Base-by-base conservation (phyloP, 306 rosid species). In the Fragaria ananassa region DNA sequence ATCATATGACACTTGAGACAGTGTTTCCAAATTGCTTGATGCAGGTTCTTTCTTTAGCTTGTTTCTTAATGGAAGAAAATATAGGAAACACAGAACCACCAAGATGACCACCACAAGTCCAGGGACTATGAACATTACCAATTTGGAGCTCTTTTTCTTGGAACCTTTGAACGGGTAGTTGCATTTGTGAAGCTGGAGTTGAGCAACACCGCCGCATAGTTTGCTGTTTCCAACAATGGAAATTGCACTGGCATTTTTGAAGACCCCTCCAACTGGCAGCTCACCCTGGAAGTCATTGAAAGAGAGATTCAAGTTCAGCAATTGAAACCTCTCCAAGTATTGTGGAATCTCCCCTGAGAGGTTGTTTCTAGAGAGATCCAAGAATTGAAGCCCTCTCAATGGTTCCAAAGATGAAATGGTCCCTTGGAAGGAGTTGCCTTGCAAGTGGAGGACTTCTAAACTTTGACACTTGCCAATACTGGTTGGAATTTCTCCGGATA, bases 151-250 rank as follows among this genome's bases (percentile, higher is more conserved):
- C 6, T 50, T 42, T 14, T 49, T 49, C 54, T 49, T 49, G 7
- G 54, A 49, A 49, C 2, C 54, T 49, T 49, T 49, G 5, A 15
- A 49, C 15, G 54, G 6, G 54, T 14, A 14, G 54, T 2, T 68
- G 56, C 72, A 68, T 27, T 68, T 68, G 13, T 54, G 54, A 8
- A 68, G 72, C 14, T 44, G 72, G 72, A 68, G 54, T 41, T 39
- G 29, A 21, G 73, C 19, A 45, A 23, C 19, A 69, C 73, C 73
- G 19, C 57, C 73, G n/a, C 73, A 45, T 19, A 45, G 23, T 57
- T 29, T 23, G 3, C 37, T 27, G 41, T 45, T 68, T 25, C 73
- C 73, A 14, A 17, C 73, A 44, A 68, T 0, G 9, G 41, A 68
- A 68, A 34, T 13, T 25, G 57, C 29, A 68, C 13, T 45, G 9